Percentiles rank a stretch among this genome's conserved stretches.
Conservation (phyloP, 345 rosid species). For the Psidium guajava region DNA sequence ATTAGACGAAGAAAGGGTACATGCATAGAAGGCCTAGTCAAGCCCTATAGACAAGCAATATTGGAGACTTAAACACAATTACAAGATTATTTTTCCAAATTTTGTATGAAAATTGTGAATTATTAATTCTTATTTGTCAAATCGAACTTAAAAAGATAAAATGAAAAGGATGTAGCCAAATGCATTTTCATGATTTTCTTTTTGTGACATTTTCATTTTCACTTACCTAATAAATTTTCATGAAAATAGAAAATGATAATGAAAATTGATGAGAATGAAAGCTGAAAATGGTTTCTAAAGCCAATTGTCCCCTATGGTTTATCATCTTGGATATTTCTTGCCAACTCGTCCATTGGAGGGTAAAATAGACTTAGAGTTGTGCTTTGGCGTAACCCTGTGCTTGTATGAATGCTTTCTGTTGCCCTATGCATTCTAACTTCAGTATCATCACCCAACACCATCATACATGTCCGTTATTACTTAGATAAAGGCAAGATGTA, state of each 20-base stretch:
- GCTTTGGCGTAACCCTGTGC: background rate
- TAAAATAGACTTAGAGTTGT: background rate
- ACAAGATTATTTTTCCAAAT: background rate
- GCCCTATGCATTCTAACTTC: background rate
- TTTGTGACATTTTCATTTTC: background rate
- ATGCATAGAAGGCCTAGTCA: background rate
- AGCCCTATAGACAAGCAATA: background rate
- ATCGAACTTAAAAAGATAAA: background rate
- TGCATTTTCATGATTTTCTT: background rate
- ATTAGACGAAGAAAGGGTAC: background rate
- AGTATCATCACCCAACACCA: background rate
- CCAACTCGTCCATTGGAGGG: background rate
- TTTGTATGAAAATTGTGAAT: background rate
- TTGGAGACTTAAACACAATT: background rate
- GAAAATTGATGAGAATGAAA: background rate
- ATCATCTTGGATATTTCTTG: background rate
- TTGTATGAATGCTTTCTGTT: background rate
- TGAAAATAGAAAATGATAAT: background rate
- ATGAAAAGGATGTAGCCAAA: background rate
- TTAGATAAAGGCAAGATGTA: background rate
- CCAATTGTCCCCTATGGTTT: background rate
- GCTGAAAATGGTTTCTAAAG: background rate
- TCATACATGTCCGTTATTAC: background rate
- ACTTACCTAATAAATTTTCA: background rate
- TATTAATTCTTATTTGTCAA: background rate